A percentile compares a stretch with the other conserved stretches of the same genome.
Evolutionary conservation across 805 yeast species (phyloP).

Genomic region (Maudiozyma saulgeensis): DNA sequence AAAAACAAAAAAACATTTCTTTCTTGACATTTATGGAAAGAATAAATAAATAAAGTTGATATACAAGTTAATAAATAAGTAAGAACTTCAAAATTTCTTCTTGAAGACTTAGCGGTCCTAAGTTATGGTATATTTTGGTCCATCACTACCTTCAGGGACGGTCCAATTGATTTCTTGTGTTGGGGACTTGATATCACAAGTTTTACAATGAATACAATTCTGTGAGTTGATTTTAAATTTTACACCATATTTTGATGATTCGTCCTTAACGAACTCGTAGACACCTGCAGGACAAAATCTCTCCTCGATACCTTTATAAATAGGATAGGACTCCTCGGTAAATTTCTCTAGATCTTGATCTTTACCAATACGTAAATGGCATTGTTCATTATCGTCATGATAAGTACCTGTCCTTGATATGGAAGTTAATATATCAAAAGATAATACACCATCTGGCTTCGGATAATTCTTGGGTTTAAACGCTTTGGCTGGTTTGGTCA

Average conservation of each 20-base stretch:
- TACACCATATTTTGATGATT: conserved; percentile 47
- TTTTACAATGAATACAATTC: conserved; percentile 96
- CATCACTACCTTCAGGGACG: conserved; percentile 99
- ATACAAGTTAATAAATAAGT: not conserved
- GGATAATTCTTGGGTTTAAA: conserved; percentile 76
- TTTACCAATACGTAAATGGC: conserved; percentile 62
- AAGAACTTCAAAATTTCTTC: no score
- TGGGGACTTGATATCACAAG: conserved; percentile 96
- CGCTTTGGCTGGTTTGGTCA: conserved; percentile 58
- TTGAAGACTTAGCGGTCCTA: not conserved
- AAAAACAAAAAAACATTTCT: not conserved
- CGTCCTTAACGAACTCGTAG: conserved; percentile 78
- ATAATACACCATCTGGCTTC: conserved; percentile 87
- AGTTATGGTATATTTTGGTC: conserved; percentile 71
- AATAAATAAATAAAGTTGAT: conserved; percentile 3
- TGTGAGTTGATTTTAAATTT: conserved; percentile 90
- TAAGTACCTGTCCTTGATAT: conserved; percentile 94
- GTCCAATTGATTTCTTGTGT: conserved; percentile 90
- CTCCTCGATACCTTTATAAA: conserved; percentile 77
- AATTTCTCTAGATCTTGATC: conserved; percentile 58
- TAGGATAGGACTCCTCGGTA: conserved; percentile 59
- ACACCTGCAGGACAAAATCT: conserved; percentile 98
- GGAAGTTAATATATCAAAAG: conserved; percentile 89
- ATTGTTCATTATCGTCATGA: conserved; percentile 89
- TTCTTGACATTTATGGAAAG: not conserved